Evolutionary conservation across 768 basidiomycete species (phyloP).

Genomic region (Lactarius quietus): DNA sequence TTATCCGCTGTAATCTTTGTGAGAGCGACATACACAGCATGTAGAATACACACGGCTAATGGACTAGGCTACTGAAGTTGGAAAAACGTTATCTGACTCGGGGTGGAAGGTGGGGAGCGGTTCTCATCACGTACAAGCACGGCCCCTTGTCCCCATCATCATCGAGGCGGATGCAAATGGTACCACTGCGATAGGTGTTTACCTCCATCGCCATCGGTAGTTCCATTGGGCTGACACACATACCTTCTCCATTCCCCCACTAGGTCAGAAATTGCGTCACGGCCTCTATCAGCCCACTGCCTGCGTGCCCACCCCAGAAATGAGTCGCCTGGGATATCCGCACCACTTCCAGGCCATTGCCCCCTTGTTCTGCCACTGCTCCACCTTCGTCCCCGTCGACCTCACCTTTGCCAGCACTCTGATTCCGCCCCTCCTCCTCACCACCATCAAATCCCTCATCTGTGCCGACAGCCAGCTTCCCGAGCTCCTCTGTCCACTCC

Average conservation of each 20-base stretch:
- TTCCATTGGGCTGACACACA: neutral
- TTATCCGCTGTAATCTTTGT: neutral
- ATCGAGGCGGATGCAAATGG: neutral
- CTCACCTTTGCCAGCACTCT: neutral
- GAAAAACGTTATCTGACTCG: neutral
- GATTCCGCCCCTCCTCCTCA: neutral
- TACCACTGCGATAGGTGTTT: neutral
- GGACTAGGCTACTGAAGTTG: neutral
- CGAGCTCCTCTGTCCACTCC: slow-evolving; percentile 48
- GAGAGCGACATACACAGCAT: neutral
- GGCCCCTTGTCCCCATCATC: neutral
- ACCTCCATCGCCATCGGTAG: neutral
- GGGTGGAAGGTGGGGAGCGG: neutral
- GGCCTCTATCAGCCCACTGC: slow-evolving; percentile 19
- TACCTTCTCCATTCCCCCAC: neutral
- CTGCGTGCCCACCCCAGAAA: slow-evolving; percentile 26
- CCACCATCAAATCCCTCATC: neutral
- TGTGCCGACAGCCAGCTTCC: neutral
- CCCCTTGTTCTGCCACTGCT: neutral
- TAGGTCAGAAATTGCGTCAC: slow-evolving; percentile 17
- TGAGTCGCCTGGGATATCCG: slow-evolving; percentile 23
- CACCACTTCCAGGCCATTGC: slow-evolving; percentile 20
- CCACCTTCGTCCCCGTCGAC: neutral
- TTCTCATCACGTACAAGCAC: neutral
- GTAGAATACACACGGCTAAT: neutral